These are phyloP conservation scores for Diaporthe sp. DNA, from an alignment of 2,329 filamentous ascomycete genomes.

Conservation along the genomic window DNA sequence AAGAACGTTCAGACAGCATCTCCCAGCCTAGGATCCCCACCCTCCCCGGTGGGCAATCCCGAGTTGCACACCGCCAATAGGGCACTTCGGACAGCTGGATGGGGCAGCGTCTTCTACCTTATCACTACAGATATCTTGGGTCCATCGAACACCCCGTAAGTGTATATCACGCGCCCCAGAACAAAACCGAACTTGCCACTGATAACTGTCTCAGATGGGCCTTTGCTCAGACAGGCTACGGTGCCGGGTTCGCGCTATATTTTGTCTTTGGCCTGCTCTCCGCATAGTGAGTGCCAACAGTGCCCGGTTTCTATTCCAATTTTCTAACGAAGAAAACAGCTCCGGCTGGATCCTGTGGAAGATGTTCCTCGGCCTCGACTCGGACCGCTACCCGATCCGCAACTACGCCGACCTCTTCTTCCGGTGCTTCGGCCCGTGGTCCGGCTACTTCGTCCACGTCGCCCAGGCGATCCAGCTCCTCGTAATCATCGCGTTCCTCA, in stretches of 20 bases:
- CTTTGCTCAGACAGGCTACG: constrained; percentile 38
- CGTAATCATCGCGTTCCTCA: constrained; percentile 64
- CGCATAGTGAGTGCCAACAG: background rate
- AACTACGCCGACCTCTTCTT: constrained; percentile 64
- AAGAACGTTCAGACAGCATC: background rate
- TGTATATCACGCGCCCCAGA: background rate
- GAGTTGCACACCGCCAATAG: constrained; percentile 63
- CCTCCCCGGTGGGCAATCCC: constrained; percentile 49
- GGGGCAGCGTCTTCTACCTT: constrained; percentile 62
- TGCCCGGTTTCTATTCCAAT: rapidly evolving
- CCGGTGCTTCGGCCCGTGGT: constrained; percentile 59
- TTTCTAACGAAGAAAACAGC: background rate
- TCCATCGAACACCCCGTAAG: constrained; percentile 54
- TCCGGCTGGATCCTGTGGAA: constrained; percentile 63
- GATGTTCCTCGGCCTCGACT: constrained; percentile 60
- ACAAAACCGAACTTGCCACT: background rate
- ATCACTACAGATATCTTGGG: constrained; percentile 64
- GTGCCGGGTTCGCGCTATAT: constrained; percentile 37
- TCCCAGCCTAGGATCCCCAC: background rate
- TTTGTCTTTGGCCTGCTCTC: constrained; percentile 31
- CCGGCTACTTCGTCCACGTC: constrained; percentile 62
- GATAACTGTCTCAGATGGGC: constrained; percentile 13
- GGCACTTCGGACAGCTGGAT: constrained; percentile 59
- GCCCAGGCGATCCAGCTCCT: constrained; percentile 63
- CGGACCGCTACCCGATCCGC: constrained; percentile 59